Base-by-base conservation (phyloP, 495 filamentous ascomycete genomes). In the Thozetella sp. region DNA sequence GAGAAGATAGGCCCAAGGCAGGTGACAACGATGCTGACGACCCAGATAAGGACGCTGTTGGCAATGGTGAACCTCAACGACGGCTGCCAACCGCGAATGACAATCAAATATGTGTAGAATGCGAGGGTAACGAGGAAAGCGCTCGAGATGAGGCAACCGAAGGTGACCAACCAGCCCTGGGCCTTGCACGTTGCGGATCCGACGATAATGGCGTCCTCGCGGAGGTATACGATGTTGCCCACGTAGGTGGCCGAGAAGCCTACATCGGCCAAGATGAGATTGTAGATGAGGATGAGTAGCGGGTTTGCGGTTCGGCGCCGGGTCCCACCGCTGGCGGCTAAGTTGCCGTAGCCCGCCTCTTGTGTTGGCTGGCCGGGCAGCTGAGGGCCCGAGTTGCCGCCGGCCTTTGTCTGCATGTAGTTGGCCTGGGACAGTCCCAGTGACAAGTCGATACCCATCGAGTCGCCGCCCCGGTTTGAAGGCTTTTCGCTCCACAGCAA, bases 191-290 rank as follows among this genome's bases (percentile, higher is more conserved):
- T 77, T 3, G 79, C 71, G 0, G 78, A 77, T 3, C 78, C 81
- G 2, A 86, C 77, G 6, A 64, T 24, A 34, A 91, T 86, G 40
- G 76, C 73, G 62, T 86, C 73, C 0, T 74, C 70, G 3, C 63
- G 57, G 15, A 87, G 68, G 81, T 86, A 87, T 57, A 80, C 75
- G 45, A 84, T 68, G 58, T 81, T 88, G 25, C 90, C 76, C 37
- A 88, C 60, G 63, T 89, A 90, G 10, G 85, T 84, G 2, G 84
- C 70, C 0, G 85, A 76, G 69, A 89, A 88, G 61, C 86, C 83
- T 51, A 91, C 72, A 67, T 90, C 88, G 45, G 88, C 88, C 26
- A 90, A 62, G 3, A 91, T 72, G 20, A 91, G 79, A 64, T 90
- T 90, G 63, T 86, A 86, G 37, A 90, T 87, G 15, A 91, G 78